Conservation (phyloP, 2,329 filamentous ascomycete species). For the Herpotrichia juniperi region DNA sequence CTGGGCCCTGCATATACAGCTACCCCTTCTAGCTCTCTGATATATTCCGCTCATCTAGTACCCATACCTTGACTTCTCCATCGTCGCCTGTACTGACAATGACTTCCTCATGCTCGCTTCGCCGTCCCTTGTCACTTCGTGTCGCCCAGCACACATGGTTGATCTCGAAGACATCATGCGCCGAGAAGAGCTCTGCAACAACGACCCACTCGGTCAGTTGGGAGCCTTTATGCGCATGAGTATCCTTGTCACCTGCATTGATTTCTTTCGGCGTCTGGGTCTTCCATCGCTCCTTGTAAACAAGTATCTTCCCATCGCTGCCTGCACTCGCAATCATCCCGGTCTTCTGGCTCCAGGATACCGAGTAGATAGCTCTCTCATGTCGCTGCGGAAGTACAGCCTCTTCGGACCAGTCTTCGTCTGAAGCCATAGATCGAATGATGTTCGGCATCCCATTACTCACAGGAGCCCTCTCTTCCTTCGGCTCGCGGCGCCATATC, state of each 20-base stretch:
- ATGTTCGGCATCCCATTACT: constrained; percentile 82
- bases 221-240: constrained; percentile 18
- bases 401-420: constrained; percentile 85
- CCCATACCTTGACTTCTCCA: constrained; percentile 85
- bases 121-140: constrained; percentile 71
- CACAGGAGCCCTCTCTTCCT: constrained; percentile 53
- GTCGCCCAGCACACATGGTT: constrained; percentile 91
- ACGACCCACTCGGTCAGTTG: constrained; percentile 69
- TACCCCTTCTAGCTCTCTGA: background rate
- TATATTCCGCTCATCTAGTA: constrained; percentile 37
- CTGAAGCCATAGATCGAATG: constrained; percentile 72
- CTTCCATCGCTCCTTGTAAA: constrained; percentile 73
- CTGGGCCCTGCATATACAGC: no score
- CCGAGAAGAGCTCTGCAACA: constrained; percentile 70
- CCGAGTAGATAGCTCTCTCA: constrained; percentile 81
- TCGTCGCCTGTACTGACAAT: constrained; percentile 92
- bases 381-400: constrained; percentile 76
- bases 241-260: constrained; percentile 25
- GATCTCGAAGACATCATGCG: constrained; percentile 91
- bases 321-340: constrained; percentile 87
- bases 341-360: constrained; percentile 78
- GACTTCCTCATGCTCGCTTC: constrained; percentile 75
- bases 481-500: constrained; percentile 74
- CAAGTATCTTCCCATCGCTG: constrained; percentile 79
- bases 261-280: constrained; percentile 19